These are phyloP conservation scores for Cucurbita maxima DNA, from an alignment of 306 rosid species.

Conservation along the genomic window DNA sequence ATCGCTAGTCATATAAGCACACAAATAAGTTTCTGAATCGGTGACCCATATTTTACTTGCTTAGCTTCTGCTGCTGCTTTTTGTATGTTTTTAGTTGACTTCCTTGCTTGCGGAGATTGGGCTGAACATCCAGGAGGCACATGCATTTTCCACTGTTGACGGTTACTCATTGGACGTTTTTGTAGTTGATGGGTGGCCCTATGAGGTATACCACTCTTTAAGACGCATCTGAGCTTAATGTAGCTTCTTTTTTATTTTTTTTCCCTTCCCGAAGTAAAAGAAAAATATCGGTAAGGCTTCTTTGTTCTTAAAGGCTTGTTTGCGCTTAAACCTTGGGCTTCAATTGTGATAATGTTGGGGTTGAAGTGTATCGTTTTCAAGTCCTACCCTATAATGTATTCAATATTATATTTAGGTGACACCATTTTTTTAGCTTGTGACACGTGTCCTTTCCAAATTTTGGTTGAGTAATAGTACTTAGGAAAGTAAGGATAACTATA, in stretches of 20 bases:
- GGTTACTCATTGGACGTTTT: slow-evolving; percentile 95
- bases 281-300: neutral
- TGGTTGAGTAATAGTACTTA: neutral
- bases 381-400: neutral
- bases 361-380: neutral
- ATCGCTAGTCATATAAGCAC: neutral
- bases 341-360: neutral
- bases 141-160: slow-evolving; percentile 85
- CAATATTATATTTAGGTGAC: neutral
- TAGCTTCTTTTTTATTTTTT: neutral
- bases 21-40: neutral
- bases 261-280: neutral
- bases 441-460: neutral
- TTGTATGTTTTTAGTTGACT: slow-evolving; percentile 54
- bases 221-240: neutral
- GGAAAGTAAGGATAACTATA: neutral
- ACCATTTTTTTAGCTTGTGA: neutral
- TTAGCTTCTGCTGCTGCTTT: neutral
- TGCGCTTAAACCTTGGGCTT: neutral
- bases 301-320: neutral
- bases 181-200: slow-evolving; percentile 98
- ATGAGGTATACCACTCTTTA: slow-evolving; percentile 44
- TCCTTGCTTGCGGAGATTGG: slow-evolving; percentile 94
- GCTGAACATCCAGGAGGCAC: slow-evolving; percentile 96
- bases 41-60: neutral